phyloP scores from a whole-genome alignment of 768 basidiomycete genomes.

The Leucosporidium creatinivorum region DNA sequence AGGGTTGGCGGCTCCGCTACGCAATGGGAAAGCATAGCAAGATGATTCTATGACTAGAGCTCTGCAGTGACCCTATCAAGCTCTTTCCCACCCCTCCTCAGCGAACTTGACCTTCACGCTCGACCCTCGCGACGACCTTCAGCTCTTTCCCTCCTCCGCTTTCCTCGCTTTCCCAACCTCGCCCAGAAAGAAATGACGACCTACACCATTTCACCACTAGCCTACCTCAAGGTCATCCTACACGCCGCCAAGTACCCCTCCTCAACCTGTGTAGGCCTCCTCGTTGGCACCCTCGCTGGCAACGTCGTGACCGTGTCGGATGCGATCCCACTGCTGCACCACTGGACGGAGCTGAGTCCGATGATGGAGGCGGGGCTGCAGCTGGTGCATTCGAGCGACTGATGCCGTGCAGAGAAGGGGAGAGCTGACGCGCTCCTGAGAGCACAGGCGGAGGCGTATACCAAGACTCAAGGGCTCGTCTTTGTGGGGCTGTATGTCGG shows the following conservation, averaged over 20 bases:
- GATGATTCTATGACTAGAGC: no score
- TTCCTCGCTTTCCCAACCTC: background rate
- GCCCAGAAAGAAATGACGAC: conserved; percentile 4
- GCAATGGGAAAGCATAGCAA: no score
- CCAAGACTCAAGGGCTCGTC: conserved; percentile 10
- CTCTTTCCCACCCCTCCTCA: no score
- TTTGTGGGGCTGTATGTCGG: conserved; percentile 37
- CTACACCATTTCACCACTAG: conserved; percentile 55
- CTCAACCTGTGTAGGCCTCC: conserved; percentile 63
- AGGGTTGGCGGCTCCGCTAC: no score
- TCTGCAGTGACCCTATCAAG: no score
- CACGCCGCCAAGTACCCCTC: conserved; percentile 77
- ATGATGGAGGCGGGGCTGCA: conserved; percentile 66
- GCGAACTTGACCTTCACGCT: no score
- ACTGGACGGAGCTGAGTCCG: conserved; percentile 74
- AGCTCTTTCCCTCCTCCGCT: background rate
- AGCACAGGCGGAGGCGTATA: conserved; percentile 36
- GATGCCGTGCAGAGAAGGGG: background rate
- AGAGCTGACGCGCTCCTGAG: background rate
- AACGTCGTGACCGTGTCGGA: conserved; percentile 48
- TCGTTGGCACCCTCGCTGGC: conserved; percentile 54
- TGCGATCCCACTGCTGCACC: conserved; percentile 68
- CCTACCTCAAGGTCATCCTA: conserved; percentile 66
- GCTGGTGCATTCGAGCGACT: conserved; percentile 16
- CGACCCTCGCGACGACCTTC: no score